Percentiles rank a stretch among this genome's conserved stretches.
phyloP scores from a whole-genome alignment of 1,284 basidiomycete genomes.

The Rhodotorula sp. region DNA sequence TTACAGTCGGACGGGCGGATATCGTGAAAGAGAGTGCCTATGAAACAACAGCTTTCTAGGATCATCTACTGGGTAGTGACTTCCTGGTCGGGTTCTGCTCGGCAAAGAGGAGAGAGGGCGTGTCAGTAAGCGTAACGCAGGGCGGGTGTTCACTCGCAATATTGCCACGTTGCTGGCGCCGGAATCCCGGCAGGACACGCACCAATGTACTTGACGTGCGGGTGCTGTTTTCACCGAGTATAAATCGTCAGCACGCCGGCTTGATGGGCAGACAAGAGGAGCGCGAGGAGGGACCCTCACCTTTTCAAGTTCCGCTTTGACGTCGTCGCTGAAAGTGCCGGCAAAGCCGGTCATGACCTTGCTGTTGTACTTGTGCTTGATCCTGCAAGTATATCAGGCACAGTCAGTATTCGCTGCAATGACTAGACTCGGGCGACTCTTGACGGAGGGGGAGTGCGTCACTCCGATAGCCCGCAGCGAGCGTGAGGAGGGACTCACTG shows the following conservation, averaged over 20 bases:
- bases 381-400: not conserved
- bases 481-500: slow-evolving; percentile 5
- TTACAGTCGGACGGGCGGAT: not conserved
- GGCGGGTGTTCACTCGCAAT: too few species aligned
- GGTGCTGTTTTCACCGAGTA: not conserved
- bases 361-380: slow-evolving; percentile 32
- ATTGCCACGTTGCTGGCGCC: too few species aligned
- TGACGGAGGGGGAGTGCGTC: not conserved
- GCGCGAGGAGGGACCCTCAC: slow-evolving; percentile 1
- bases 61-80: slow-evolving; percentile 15
- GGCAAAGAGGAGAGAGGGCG: not conserved
- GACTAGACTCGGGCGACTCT: not conserved
- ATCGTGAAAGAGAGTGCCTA: not conserved
- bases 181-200: too few species aligned
- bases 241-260: not conserved
- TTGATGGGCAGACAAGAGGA: not conserved
- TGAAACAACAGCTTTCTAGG: not conserved
- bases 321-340: slow-evolving; percentile 31
- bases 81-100: slow-evolving; percentile 22
- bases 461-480: not conserved
- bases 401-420: not conserved
- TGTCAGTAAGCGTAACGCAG: too few species aligned
- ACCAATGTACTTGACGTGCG: slow-evolving; percentile 36
- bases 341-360: slow-evolving; percentile 37
- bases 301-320: slow-evolving; percentile 33